Base-by-base conservation (phyloP, 1,139 yeast genomes). In the Protomyces pachydermus region DNA sequence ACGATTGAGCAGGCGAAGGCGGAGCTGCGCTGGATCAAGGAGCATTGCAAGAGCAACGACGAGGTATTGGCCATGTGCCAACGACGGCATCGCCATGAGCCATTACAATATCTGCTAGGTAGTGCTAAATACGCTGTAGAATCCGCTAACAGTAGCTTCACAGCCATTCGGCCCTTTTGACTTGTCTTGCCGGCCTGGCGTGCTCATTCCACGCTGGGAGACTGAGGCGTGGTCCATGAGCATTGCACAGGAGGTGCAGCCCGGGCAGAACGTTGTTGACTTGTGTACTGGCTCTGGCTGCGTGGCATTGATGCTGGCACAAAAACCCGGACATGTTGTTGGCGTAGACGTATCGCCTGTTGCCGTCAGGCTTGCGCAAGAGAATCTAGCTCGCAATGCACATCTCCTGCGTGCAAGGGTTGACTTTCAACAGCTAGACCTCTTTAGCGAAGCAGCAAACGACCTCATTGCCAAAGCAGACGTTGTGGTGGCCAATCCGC, bases 231-330 rank as follows among this genome's bases (percentile, higher is more conserved):
- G 98, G 98, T 79, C 82, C 6, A 45, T 76, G 38, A 79, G 78
- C 65, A 71, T 88, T 37, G 75, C 78, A 0, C 67, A 69, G 0
- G 45, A 71, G 8, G 54, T 83, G 16, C 14, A 28, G 18, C 5
- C 51, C 39, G 61, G 56, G 8, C 60, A 78, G 12, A 70, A 67
- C 1, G 73, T 87, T 1, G 70, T 87, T 5, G 98, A 93, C 75
- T 80, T 89, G 28, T 91, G 98, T 70, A 84, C 97, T 0, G 98
- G 98, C 0, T 79, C 95, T 0, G 98, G 98, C 0, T 93, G 98
- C 72, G 82, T 93, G 45, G 86, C 93, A 0, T 75, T 91, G 54
- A 71, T 75, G 37, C 69, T 86, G 12, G 65, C 77, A 10, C 82
- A 96, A 18, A 93, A 28, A 5, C 23, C n/a, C 5, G 35, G 39